Evolutionary conservation across 352 stramenopile genomes (phyloP), one percentile per base, ranked within the genome.

Genomic region (Phytophthora constricta): DNA sequence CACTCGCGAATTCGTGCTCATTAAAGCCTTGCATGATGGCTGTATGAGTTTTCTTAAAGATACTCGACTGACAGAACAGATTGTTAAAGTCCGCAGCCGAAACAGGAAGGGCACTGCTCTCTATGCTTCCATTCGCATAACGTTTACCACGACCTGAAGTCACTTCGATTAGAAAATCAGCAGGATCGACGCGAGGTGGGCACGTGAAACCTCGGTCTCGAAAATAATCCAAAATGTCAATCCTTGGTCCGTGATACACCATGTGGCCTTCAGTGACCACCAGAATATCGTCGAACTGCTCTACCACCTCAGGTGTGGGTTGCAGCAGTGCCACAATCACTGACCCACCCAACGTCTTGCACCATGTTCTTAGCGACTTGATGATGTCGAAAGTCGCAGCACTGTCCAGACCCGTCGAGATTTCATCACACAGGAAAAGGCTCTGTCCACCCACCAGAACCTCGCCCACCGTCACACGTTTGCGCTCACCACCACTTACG

Each of bases 261-360:
- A 99, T 68, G 49, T 91, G 78, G 2, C 97, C 96, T 58, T 97
- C 86, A 69, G 95, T 95, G 31, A 99, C 65, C 66, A 99, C 82
- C 39, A 98, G 82, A 27, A 99, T 84, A 53, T 99, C 90, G 71
- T 99, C 97, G 67, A 99, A 99, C 27, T 97, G 75, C 53, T 93
- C 89, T n/a, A 98, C 93, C 5, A 97, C 95, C 73, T 99, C 96
- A 0, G 96, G 96, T 14, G 82, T 82, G 2, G 77, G 77, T 33
- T 86, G 77, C 41, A 81, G 28, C 22, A 82, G 52, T 10, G 72
- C 72, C 20, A 85, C 64, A 9, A 82, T 65, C 27, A 72, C 61
- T 13, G 77, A 77, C 27, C 55, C 89, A 28, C 41, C 64, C 42
- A 70, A 56, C 14, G 63, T 74, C 56, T 69, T 85, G 28, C 73